phyloP scores from a whole-genome alignment of 768 basidiomycete species.

The Austroboletus eburneus region DNA sequence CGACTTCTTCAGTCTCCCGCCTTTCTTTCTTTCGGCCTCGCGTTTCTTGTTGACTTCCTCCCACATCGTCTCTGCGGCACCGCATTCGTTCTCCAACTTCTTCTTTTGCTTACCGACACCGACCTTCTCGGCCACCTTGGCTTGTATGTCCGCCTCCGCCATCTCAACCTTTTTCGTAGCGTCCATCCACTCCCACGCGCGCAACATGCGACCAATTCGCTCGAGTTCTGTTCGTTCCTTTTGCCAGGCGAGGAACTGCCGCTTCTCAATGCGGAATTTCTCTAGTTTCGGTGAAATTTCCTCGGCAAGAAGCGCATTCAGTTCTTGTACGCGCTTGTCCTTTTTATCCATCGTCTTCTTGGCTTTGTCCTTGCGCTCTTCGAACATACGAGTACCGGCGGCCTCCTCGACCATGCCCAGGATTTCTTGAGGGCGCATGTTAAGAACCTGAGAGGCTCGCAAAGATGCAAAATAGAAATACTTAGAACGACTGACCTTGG shows the following conservation, averaged over 20 bases:
- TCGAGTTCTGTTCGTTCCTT: slow-evolving; percentile 88
- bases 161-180: slow-evolving; percentile 46
- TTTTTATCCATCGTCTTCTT: slow-evolving; percentile 96
- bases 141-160: slow-evolving; percentile 54
- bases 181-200: slow-evolving; percentile 86
- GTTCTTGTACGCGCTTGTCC: slow-evolving; percentile 91
- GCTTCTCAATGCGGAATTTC: slow-evolving; percentile 84
- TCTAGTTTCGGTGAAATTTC: slow-evolving; percentile 95
- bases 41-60: slow-evolving; percentile 66
- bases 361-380: slow-evolving; percentile 96
- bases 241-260: slow-evolving; percentile 84
- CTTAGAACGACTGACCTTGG: slow-evolving; percentile 57
- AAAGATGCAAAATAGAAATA: not conserved
- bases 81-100: slow-evolving; percentile 48
- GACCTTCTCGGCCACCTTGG: slow-evolving; percentile 47
- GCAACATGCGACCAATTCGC: slow-evolving; percentile 71
- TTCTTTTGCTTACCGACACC: slow-evolving; percentile 44
- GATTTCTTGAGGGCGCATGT: slow-evolving; percentile 98
- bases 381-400: slow-evolving; percentile 98
- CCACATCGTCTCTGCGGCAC: slow-evolving; percentile 64
- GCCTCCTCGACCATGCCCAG: slow-evolving; percentile 99
- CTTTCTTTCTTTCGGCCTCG: slow-evolving; percentile 87
- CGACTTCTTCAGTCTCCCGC: slow-evolving; percentile 84
- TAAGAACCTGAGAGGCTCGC: slow-evolving; percentile 54
- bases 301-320: slow-evolving; percentile 72